Evolutionary conservation across 176 grass and related monocot species (phyloP).

Genomic region (Alloteropsis semialata): DNA sequence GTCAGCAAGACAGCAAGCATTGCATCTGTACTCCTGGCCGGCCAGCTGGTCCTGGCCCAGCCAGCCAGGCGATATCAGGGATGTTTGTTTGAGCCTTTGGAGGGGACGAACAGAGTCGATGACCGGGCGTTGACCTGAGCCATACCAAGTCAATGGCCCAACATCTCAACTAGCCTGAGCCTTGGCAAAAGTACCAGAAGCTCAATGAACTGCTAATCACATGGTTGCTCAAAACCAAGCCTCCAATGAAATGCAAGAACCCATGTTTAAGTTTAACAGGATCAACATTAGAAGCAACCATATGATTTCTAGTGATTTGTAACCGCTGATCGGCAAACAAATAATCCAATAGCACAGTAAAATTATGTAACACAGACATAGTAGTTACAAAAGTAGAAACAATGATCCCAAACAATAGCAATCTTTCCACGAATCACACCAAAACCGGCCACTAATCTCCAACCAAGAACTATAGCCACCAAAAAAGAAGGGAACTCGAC

Average conservation of each 20-base stretch:
- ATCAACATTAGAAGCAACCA: no score
- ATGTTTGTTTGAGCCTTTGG: no score
- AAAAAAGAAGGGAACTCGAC: not conserved
- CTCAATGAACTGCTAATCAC: not conserved
- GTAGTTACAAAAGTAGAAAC: no score
- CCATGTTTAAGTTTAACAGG: no score
- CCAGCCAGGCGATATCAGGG: no score
- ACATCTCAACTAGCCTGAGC: not conserved
- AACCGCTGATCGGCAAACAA: not conserved
- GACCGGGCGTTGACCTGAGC: not conserved
- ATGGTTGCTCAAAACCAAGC: not conserved
- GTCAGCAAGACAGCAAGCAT: no score
- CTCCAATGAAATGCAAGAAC: not conserved
- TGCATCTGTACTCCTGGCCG: no score
- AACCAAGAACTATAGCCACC: not conserved
- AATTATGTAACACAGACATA: not conserved
- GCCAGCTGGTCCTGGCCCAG: no score
- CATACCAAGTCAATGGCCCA: not conserved
- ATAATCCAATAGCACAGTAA: not conserved
- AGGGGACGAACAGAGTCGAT: not conserved
- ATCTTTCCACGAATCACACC: conserved; percentile 1
- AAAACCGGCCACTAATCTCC: not conserved
- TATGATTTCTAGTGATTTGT: not conserved
- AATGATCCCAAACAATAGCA: not conserved
- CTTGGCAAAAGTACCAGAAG: not conserved